Conservation (phyloP, 768 basidiomycete species). For the Tylopilus subfusipes region DNA sequence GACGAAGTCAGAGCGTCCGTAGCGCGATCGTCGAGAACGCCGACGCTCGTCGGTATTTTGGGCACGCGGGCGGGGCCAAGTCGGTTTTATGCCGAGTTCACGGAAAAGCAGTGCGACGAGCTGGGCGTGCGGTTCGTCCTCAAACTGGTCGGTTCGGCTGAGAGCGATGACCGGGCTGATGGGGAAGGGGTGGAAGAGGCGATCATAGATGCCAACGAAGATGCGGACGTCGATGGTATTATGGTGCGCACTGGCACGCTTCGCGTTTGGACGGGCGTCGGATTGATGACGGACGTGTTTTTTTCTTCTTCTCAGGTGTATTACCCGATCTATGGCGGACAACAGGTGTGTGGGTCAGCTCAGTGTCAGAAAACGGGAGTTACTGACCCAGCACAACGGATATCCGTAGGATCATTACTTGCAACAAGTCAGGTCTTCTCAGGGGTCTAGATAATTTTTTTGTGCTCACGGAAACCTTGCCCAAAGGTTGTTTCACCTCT, state of each 20-base stretch:
- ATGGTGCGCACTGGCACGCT: constrained; percentile 74
- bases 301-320: constrained; percentile 58
- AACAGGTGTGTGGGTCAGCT: constrained; percentile 54
- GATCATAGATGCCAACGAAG: constrained; percentile 93
- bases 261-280: background rate
- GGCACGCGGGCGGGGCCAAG: constrained; percentile 80
- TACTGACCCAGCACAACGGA: background rate
- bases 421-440: constrained; percentile 63
- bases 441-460: background rate
- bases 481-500: constrained; percentile 83
- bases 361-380: background rate
- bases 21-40: constrained; percentile 37
- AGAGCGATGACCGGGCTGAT: constrained; percentile 45
- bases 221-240: constrained; percentile 81
- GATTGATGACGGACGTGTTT: background rate
- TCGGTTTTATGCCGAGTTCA: constrained; percentile 85
- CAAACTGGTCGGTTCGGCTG: constrained; percentile 51
- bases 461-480: background rate
- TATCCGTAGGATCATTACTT: constrained; percentile 82
- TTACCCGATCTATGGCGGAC: constrained; percentile 91
- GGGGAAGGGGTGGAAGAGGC: constrained; percentile 95
- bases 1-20: constrained; percentile 60
- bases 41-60: constrained; percentile 88
- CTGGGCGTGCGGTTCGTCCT: constrained; percentile 87
- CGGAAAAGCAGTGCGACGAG: constrained; percentile 83